Evolutionary conservation across 805 yeast genomes (phyloP).

Genomic region (Zygosaccharomyces bailii): DNA sequence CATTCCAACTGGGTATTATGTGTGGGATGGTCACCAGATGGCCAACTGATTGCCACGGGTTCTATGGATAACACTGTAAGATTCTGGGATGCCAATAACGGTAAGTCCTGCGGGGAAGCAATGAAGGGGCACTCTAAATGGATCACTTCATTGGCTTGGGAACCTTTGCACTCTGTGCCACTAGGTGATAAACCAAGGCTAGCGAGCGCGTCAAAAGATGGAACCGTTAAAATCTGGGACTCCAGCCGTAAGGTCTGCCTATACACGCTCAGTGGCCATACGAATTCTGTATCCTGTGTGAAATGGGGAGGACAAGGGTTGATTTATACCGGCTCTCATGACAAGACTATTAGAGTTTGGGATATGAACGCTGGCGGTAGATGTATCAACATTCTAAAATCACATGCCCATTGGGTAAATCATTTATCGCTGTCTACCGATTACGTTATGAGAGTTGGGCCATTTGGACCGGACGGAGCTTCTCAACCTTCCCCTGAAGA

Average conservation of each 20-base stretch:
- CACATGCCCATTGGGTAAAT: constrained; percentile 98
- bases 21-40: constrained; percentile 90
- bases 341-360: constrained; percentile 92
- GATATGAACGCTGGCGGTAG: constrained; percentile 69
- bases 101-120: constrained; percentile 69
- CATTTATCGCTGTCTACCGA: constrained; percentile 91
- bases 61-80: constrained; percentile 89
- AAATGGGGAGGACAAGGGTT: constrained; percentile 92
- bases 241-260: constrained; percentile 61
- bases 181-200: constrained; percentile 66
- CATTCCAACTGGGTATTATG: constrained; percentile 93
- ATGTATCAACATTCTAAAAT: constrained; percentile 70
- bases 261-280: constrained; percentile 79
- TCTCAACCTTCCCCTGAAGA: constrained; percentile 44
- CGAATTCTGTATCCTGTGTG: constrained; percentile 88
- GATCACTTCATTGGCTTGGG: constrained; percentile 90
- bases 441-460: constrained; percentile 79
- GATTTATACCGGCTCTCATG: constrained; percentile 88
- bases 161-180: constrained; percentile 78
- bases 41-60: constrained; percentile 88
- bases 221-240: constrained; percentile 88
- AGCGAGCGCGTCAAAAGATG: constrained; percentile 88
- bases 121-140: constrained; percentile 82
- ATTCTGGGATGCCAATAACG: constrained; percentile 79
- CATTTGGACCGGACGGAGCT: constrained; percentile 69